Evolutionary conservation across 2,329 filamentous ascomycete species (phyloP).

Genomic region (Trichoderma simmonsii): DNA sequence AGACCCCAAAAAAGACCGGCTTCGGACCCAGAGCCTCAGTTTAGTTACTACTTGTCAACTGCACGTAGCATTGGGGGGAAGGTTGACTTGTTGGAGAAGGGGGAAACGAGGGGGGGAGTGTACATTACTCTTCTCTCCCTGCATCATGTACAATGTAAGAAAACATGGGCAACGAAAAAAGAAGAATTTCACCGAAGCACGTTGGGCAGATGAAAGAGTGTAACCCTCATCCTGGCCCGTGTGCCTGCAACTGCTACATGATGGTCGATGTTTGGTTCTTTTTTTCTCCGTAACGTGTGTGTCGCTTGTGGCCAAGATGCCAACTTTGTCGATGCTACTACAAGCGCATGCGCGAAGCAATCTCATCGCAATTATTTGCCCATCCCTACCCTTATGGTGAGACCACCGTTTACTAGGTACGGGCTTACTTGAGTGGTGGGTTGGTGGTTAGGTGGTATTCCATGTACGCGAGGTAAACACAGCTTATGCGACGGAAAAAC

Average conservation of each 20-base stretch:
- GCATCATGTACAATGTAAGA: not conserved
- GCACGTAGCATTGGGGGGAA: not conserved
- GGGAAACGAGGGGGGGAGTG: not conserved
- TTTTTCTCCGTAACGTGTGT: constrained; percentile 11
- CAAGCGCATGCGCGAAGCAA: not conserved
- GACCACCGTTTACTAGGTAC: not conserved
- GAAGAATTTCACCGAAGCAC: constrained; percentile 3
- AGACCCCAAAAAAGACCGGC: not conserved
- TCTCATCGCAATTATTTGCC: not conserved
- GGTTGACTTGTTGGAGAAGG: not conserved
- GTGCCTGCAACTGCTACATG: not conserved
- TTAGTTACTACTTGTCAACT: not conserved
- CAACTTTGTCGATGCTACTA: not conserved
- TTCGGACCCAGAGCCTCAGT: not conserved
- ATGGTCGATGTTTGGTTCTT: not conserved
- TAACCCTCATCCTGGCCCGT: not conserved
- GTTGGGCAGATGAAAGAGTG: constrained; percentile 3
- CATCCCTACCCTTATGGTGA: not conserved
- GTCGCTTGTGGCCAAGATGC: not conserved
- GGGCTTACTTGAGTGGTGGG: not conserved
- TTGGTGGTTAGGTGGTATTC: not conserved
- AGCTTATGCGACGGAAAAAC: not conserved
- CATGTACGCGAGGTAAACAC: not conserved
- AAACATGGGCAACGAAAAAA: not conserved
- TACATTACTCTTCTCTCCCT: not conserved